Evolutionary conservation across 1,284 basidiomycete genomes (phyloP), one percentile per base, ranked within the genome.

Genomic region (Papiliotrema terrestris): DNA sequence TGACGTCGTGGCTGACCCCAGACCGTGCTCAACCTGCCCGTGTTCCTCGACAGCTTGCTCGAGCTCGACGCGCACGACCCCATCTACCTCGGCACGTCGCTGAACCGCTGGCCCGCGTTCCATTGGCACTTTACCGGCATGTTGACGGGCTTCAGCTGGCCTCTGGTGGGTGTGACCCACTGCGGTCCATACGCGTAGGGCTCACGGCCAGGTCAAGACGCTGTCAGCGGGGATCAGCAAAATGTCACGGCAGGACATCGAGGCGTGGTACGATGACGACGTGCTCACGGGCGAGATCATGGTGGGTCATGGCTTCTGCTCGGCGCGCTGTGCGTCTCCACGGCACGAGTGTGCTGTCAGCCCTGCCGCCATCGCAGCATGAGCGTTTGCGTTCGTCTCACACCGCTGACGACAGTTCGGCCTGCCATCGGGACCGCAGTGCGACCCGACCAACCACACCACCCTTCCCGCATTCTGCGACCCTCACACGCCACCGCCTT

Each of bases 221-320:
- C 52, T 65, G 8, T 45, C 61, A 4, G 49, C 55, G 2, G 63
- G 64, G 3, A 66, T 66, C 35, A 52, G 51, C 14, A 49, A 59
- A 32, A 60, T 68, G 54, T 17, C 60, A 19, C 37, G 50, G 17
- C n/a, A 49, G 20, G 56, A 57, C 2, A 54, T 62, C 44, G 55
- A 58, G 37, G 45, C 17, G 43, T 49, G 45, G 41, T 59, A 41
- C 39, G 57, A 65, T 38, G 61, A 67, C 48, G 65, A 67, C 39
- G 61, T 61, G 8, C 53, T 62, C 2, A 68, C 59, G 3, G 66
- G 66, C 8, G 62, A 66, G 36, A 29, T 68, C 25, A 65, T 68
- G 66, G 63, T 63, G 56, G 43, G 61, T 29, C 6, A 6, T 32
- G 29, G 29, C 29, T 32, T 32, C 11, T 51, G 36, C 20, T 19